Conservation (phyloP, 352 stramenopile species). For the Phytophthora multivora region DNA sequence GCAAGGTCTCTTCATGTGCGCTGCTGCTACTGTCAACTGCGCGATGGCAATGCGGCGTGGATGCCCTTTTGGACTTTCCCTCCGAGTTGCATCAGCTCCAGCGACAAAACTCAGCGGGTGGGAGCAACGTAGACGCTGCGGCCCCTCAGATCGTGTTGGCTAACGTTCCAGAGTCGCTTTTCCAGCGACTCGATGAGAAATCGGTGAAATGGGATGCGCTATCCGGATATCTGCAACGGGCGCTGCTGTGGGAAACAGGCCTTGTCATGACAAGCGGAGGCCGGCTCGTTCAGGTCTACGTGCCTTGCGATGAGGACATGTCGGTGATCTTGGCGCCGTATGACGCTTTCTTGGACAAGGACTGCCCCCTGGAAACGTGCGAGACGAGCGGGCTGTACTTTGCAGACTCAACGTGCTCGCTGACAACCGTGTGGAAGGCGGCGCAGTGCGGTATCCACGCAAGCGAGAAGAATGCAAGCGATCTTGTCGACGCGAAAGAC, state of each 20-base stretch:
- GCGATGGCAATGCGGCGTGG: conserved; percentile 1
- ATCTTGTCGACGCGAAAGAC: conserved; percentile 9
- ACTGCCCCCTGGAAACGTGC: conserved; percentile 36
- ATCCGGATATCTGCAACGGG: conserved; percentile 51
- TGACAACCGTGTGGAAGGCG: conserved; percentile 16
- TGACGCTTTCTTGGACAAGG: conserved; percentile 36
- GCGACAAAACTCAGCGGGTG: neutral
- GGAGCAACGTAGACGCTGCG: neutral
- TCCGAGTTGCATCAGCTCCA: conserved; percentile 29
- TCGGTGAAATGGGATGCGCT: conserved; percentile 36
- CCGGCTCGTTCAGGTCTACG: conserved; percentile 48
- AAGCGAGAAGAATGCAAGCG: conserved; percentile 30
- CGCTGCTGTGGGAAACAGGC: conserved; percentile 58
- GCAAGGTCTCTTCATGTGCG: conserved; percentile 1
- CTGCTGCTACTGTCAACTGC: conserved; percentile 14
- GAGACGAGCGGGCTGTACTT: conserved; percentile 39
- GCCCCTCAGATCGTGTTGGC: conserved; percentile 21
- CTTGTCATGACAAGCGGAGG: conserved; percentile 44
- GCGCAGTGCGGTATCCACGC: conserved; percentile 39
- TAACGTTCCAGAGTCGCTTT: conserved; percentile 29
- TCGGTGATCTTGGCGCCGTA: conserved; percentile 43
- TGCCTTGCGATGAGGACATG: conserved; percentile 57
- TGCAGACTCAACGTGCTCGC: conserved; percentile 37
- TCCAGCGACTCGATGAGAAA: conserved; percentile 30
- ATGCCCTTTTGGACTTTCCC: conserved; percentile 30